Base-by-base conservation (phyloP, 495 filamentous ascomycete species). In the Aspergillus incahuasiensis region DNA sequence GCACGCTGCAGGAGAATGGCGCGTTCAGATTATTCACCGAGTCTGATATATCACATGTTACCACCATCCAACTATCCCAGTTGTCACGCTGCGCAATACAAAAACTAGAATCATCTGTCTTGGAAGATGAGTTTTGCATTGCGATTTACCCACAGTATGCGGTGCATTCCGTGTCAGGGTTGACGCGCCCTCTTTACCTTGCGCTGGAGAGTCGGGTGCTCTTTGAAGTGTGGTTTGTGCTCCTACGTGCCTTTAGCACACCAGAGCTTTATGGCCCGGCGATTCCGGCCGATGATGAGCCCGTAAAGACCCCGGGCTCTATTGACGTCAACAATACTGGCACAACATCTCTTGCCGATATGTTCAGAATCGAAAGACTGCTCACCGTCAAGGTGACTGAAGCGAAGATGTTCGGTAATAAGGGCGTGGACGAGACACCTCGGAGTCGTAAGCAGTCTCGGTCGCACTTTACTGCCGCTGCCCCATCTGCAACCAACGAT, bases 161-260 rank as follows among this genome's bases (percentile, higher is more conserved):
- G 55, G 86, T 69, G 59, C 79, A 84, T 7, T 81, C 85, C 4
- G 79, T 82, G 7, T 57, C 68, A 9, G 71, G 72, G 19, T 61
- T 68, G 18, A 65, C 70, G 24, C 73, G 73, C n/a, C 74, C 72
- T 7, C 63, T 89, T 32, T 97, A 96, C 69, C 80, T 99, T 22
- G 84, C 88, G 15, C 70, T 97, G 15, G 95, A 97, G 59, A 91
- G 84, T 18, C 80, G 95, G 18, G 86, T 96, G 1, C 74, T 94
- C 6, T 96, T 94, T 64, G 94, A 99, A 63, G 95, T 96, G 12
- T 97, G 94, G 95, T 92, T 96, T 65, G 94, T 96, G 7, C 78
- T 99, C 22, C 65, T 99, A 22, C 82, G 92, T 56, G 91, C 94
- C 0, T 97, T 97, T 64, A 89, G 94, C 1, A 88, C 95, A 46